Conservation (phyloP, 208 protist genomes). For the Crithidia expoeki region DNA sequence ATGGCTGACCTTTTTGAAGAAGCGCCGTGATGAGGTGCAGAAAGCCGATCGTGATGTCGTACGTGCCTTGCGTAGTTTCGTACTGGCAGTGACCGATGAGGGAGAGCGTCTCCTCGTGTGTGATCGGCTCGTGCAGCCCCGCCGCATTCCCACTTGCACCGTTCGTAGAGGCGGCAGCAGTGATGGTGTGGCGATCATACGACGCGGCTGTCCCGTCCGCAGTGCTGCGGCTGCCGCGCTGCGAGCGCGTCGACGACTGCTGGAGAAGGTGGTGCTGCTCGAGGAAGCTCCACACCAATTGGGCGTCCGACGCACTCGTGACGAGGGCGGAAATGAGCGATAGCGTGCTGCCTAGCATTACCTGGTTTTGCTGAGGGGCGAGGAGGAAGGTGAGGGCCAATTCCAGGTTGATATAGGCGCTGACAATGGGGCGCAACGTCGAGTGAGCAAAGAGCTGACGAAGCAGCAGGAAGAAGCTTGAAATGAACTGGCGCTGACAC, state of each 20-base stretch:
- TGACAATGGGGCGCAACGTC: conserved; percentile 44
- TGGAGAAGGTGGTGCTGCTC: conserved; percentile 61
- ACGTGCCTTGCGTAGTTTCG: conserved; percentile 65
- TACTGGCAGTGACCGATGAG: conserved; percentile 82
- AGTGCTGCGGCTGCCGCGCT: neutral
- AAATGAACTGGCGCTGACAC: conserved; percentile 68
- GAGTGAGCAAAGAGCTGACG: conserved; percentile 74
- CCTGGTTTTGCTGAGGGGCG: conserved; percentile 59
- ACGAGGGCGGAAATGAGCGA: conserved; percentile 78
- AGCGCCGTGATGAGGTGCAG: conserved; percentile 78
- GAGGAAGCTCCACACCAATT: conserved; percentile 64
- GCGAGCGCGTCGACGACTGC: conserved; percentile 24
- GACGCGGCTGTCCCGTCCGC: neutral
- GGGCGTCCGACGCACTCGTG: conserved; percentile 55
- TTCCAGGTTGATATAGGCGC: conserved; percentile 55
- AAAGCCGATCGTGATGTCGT: conserved; percentile 82
- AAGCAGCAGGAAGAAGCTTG: conserved; percentile 78
- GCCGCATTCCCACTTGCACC: neutral
- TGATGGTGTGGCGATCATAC: conserved; percentile 10
- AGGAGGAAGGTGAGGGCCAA: conserved; percentile 70
- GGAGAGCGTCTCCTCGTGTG: conserved; percentile 51
- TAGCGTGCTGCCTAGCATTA: conserved; percentile 75
- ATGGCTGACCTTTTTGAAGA: conserved; percentile 58
- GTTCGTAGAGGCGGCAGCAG: neutral
- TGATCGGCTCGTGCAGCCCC: conserved; percentile 7